These are phyloP conservation scores for Mortierella sp. DNA, from an alignment of 371 early-diverging fungal genomes.

Conservation along the genomic window DNA sequence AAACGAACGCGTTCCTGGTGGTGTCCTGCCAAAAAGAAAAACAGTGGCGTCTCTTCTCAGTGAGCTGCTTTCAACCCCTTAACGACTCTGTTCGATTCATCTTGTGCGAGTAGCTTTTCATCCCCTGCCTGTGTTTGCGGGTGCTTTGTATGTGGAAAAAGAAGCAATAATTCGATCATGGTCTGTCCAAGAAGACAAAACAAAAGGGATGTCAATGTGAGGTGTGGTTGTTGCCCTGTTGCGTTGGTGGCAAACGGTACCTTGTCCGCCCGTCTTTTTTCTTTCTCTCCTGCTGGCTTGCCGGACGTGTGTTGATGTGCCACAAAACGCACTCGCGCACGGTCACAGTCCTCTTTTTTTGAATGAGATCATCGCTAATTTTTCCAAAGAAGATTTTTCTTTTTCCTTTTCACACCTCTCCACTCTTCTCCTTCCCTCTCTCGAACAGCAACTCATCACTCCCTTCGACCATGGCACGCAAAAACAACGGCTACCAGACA, in stretches of 20 bases:
- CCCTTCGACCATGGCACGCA: conserved; percentile 32
- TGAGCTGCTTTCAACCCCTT: not conserved
- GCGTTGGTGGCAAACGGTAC: too few relatives aligned
- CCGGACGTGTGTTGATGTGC: not conserved
- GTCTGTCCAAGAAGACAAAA: not conserved
- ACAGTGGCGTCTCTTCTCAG: not conserved
- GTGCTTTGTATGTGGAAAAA: not conserved
- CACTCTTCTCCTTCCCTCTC: not conserved
- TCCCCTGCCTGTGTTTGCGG: not conserved
- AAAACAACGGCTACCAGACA: conserved; percentile 30
- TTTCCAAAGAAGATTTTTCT: conserved; percentile 5
- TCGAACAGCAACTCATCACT: not conserved
- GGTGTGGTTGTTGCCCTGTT: too few relatives aligned
- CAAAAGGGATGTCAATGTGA: too few relatives aligned
- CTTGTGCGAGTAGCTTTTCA: not conserved
- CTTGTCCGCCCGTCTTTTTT: not conserved
- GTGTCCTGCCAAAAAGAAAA: not conserved
- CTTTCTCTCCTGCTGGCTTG: not conserved
- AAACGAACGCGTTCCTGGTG: not conserved
- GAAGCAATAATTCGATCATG: not conserved
- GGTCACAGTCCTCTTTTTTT: conserved; percentile 1
- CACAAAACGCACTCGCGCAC: conserved; percentile 13
- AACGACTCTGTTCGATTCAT: not conserved
- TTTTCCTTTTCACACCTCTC: conserved; percentile 5
- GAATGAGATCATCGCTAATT: conserved; percentile 15